Base-by-base conservation (phyloP, 31 red algal genomes). In the Odonthalia washingtoniensis region DNA sequence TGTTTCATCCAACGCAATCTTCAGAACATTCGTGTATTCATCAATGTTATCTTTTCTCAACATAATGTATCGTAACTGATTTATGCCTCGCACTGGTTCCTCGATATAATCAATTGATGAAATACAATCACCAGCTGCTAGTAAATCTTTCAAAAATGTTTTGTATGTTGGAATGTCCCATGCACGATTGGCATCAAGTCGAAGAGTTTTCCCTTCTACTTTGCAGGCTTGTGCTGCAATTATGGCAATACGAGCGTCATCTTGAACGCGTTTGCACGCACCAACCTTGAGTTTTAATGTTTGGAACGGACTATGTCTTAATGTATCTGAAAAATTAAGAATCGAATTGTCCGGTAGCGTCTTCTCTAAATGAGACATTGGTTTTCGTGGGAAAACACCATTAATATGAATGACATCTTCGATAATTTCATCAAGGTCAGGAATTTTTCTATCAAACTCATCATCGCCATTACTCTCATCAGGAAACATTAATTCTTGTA, bases 161-260 rank as follows among this genome's bases (percentile, higher is more conserved):
- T 77, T 53, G 70, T 81, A 93, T 40, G 87, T 49, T 45, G 60
- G 40, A 1, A 27, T 61, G 0, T 67, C 83, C 93, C 93, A 95
- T 2, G 87, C 74, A 14, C 93, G 40, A 65, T 95, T 95, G 28
- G 93, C 93, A 84, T 95, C 93, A 61, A 95, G 93, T 30, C 93
- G 74, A 40, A 95, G 26, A 0, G 42, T 42, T 72, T 45, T 68
- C 16, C 53, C 9, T 52, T 31, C 33, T 33, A 36, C 60, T 30
- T 63, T 68, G 14, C 45, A 46, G 5, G 73, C 41, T 2, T 35
- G 42, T 24, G n/a, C 41, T 21, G 63, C 81, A n/a, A 3, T 43
- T 4, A 33, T 63, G 6, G 30, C 44, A 27, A 32, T 4, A 31
- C 45, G 12, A 35, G 31, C 45, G 37, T 75, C 89, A 28, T 86